Evolutionary conservation across 768 basidiomycete genomes (phyloP), one percentile per base, ranked within the genome.

Genomic region (Infundibulicybe gibba): DNA sequence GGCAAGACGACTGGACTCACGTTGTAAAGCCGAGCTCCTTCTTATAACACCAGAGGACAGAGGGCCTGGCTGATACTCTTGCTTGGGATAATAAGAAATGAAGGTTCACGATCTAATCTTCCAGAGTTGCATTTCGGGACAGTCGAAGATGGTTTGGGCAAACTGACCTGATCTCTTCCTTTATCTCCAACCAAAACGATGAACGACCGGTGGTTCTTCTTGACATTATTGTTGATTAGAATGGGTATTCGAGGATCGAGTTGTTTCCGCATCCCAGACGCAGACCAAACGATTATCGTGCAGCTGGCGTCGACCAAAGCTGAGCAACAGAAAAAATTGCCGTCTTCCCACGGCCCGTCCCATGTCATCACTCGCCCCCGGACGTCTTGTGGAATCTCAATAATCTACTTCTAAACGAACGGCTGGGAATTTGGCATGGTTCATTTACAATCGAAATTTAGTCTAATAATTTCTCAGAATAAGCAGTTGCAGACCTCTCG

Each of bases 11-110:
- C n/a, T 43, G 21, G n/a, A 70, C 82, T 54, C 55, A 87, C 90
- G 81, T 94, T 8, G 93, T 94, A 60, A 99, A 99, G 0, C 94
- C 95, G 0, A 99, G 75, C 33, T 98, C 94, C 62, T 97, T 98
- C 71, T 97, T 98, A 76, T 99, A 99, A 57, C 94, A 97, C 97
- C 97, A 99, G 50, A 98, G 69, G 1, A 97, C 94, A 6, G 87
- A 90, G 2, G 93, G 93, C 13, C 93, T 76, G 3, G 91, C 87
- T 16, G 90, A 93, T 2, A 93, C 84, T 45, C 88, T 79, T 12
- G 89, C 88, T 63, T 97, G 94, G 0, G 93, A 93, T 14, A 99
- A 80, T 40, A 99, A 63, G 65, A 90, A 98, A 66, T 99, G 95
- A 21, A 99, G 74, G 64, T 98, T 98, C 45, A 97, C 94, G 43